Base-by-base conservation (phyloP, 345 rosid genomes). In the Salix caprea region DNA sequence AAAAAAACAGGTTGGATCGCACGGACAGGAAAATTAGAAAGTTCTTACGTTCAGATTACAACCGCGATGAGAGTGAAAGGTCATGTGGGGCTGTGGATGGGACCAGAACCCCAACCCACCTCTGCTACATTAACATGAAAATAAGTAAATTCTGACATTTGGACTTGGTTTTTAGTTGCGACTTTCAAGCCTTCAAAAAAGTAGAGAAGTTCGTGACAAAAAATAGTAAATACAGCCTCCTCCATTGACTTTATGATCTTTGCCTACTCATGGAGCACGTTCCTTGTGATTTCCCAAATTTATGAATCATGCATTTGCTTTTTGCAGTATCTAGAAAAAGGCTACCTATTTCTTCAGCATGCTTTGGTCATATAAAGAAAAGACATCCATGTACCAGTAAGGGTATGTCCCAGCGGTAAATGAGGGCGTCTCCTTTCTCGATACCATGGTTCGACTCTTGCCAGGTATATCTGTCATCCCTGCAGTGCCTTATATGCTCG, bases 11-110 rank as follows among this genome's bases (percentile, higher is more conserved):
- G n/a, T n/a, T n/a, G n/a, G n/a, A n/a, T 36, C 36, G 56, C 40
- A 70, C 48, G 74, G 70, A 37, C 54, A 16, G 24, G 37, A 56
- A 76, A 44, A 64, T 76, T 71, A 36, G 37, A n/a, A 70, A 58
- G 56, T 44, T 39, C 36, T 40, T 66, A 37, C 37, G 65, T 68
- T 75, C 71, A 50, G 26, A 70, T 30, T 71, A 69, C 78, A 65
- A 65, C 70, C 74, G 34, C 18, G 28, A 36, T 67, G 82, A 87
- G 79, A 81, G 84, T 73, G 89, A 84, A 76, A 83, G 81, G 81
- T 78, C 88, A 87, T 73, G 88, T 83, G 84, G 69, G 21, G 28
- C 10, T 72, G 1, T 70, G n/a, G 65, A 77, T 65, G 32, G 72
- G 52, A 28, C 74, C 69, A 8, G 54, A 7, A 44, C 44, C 58